Evolutionary conservation across 2,329 filamentous ascomycete genomes (phyloP), one percentile per base, ranked within the genome.

Genomic region (Akanthomyces dipterigenus): DNA sequence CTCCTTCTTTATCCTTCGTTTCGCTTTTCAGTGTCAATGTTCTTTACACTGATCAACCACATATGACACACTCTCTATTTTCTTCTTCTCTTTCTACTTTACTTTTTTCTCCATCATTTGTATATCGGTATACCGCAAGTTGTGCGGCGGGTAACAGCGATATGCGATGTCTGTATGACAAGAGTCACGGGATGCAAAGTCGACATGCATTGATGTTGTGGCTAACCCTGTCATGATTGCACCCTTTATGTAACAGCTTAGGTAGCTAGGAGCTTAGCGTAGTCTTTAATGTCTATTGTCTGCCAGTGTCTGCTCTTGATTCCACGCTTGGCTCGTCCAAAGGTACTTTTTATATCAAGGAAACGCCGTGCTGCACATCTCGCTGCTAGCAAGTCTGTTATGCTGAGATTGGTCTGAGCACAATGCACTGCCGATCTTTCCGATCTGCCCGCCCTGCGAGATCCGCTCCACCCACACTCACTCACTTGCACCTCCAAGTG

Each of bases 271-370:
- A 55, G 34, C 22, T 54, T 61, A 61, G 59, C 59, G 59, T 56
- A 61, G 34, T 56, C 43, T 34, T 61, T 60, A 60, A 53, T 60
- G 57, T 60, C 46, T 60, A 60, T 60, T 60, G 34, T 42, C 46
- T 50, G 43, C 46, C 36, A 46, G 16, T 16, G 24, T 31, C 14
- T 42, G 16, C 16, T 8, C 31, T 11, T 2, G 31, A 34, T 34
- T 9, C 31, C 31, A 9, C 31, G 31, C 31, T 5, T 34, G 31
- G 31, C 28, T 31, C 31, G 31, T 8, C 31, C 7, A 11, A 34
- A 9, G 11, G 7, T 34, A 9, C 31, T 34, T 34, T 8, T 34
- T 7, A n/a, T 9, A 34, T 9, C 7, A 34, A 34, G 31, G 8
- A 34, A 34, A 34, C 8, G 31, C 31, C 11, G 7, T 6, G 31